Conservation (phyloP, 1,139 yeast species). For the Protomyces macrosporus region DNA sequence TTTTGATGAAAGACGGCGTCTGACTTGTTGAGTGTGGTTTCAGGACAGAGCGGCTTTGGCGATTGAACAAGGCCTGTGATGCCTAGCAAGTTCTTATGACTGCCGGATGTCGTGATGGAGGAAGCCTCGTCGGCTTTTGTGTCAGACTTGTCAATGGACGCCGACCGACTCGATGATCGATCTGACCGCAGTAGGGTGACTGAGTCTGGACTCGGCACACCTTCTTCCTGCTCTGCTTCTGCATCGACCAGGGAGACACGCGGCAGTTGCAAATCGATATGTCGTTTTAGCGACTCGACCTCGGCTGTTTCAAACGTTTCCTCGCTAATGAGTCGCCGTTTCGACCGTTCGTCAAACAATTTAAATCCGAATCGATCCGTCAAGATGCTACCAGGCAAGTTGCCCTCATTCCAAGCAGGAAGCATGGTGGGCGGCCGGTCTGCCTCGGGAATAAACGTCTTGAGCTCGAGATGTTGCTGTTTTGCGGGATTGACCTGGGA, state of each 20-base stretch:
- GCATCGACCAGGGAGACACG: neutral
- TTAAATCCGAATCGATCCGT: slow-evolving; percentile 52
- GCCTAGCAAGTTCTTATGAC: neutral
- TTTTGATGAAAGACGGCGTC: slow-evolving; percentile 12
- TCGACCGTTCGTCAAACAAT: slow-evolving; percentile 35
- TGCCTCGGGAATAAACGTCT: slow-evolving; percentile 41
- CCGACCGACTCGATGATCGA: neutral
- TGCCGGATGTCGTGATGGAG: neutral
- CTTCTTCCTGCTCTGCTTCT: neutral
- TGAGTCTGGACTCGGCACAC: neutral
- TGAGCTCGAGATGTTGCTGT: slow-evolving; percentile 44
- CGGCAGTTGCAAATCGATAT: neutral
- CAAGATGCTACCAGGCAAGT: slow-evolving; percentile 30
- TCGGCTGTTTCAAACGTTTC: neutral
- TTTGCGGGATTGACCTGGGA: neutral
- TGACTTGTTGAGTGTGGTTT: slow-evolving; percentile 6
- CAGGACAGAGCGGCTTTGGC: slow-evolving; percentile 14
- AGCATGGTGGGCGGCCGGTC: slow-evolving; percentile 41
- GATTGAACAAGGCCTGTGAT: neutral
- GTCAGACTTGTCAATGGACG: neutral
- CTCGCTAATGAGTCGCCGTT: neutral
- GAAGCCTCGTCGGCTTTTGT: neutral
- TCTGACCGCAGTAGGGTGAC: neutral
- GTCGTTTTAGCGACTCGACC: neutral
- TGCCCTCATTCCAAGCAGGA: slow-evolving; percentile 37